Evolutionary conservation across 2,329 filamentous ascomycete species (phyloP), one percentile per base, ranked within the genome.

Genomic region (Penicillium sp.): DNA sequence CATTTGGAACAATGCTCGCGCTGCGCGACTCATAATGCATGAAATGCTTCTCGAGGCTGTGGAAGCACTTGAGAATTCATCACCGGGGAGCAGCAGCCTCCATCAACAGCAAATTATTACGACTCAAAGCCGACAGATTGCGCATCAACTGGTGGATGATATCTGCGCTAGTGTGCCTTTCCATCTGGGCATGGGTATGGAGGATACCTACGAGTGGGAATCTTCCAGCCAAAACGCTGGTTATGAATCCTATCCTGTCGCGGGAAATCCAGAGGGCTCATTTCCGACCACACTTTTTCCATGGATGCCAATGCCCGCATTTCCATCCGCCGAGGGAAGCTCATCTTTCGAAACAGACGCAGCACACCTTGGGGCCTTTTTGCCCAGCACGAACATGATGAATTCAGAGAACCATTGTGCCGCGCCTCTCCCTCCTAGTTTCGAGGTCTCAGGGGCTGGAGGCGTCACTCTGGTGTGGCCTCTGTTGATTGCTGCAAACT

Each of bases 151-250:
- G 2, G 50, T 53, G 6, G 52, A 56, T 46, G 59, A 61, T 45
- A 59, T 61, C 7, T 59, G 57, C 33, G 43, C 59, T 25, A 61
- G 56, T 50, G 59, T 61, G 13, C 59, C 56, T 12, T 61, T 55
- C 23, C 51, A 61, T 50, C 50, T 61, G 31, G 54, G 54, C 17
- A 19, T 35, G 31, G 59, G 51, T 2, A 49, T 45, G 25, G 48
- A 54, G 6, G 37, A 52, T 10, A 31, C 25, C 23, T 19, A 29
- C 17, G 37, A 50, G 9, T 35, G 35, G 17, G 17, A 35, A 23
- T 19, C 17, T 27, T 25, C 43, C n/a, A 29, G 17, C 12, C 41
- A 41, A n/a, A 15, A 23, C 6, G 9, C 42, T n/a, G 23, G 7
- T 9, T 2, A 23, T 45, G 42, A 17, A 45, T 9, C 42, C 21